Evolutionary conservation across 495 filamentous ascomycete genomes (phyloP).

Genomic region (Talaromyces ruber): DNA sequence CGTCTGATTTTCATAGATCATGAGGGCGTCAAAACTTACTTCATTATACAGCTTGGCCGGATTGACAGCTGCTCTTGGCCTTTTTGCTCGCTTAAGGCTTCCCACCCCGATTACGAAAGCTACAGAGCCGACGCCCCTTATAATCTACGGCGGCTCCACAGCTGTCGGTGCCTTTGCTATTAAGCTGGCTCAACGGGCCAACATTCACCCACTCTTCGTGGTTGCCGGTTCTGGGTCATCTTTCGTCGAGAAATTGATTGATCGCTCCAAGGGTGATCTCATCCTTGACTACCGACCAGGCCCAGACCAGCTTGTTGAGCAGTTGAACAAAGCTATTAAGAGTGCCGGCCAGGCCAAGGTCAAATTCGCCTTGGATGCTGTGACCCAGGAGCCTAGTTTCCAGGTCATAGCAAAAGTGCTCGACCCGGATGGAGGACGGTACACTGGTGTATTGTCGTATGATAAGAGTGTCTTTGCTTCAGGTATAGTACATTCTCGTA

Average conservation of each 20-base stretch:
- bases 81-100: background rate
- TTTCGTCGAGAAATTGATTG: slow-evolving; percentile 52
- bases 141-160: slow-evolving; percentile 60
- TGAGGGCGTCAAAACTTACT: background rate
- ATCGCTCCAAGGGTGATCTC: slow-evolving; percentile 55
- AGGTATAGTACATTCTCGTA: background rate
- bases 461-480: background rate
- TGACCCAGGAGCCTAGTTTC: slow-evolving; percentile 33
- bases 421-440: background rate
- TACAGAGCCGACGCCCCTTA: slow-evolving; percentile 36
- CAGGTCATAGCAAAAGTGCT: background rate
- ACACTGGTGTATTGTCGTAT: slow-evolving; percentile 40
- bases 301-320: slow-evolving; percentile 13
- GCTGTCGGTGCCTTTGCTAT: slow-evolving; percentile 63
- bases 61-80: slow-evolving; percentile 60
- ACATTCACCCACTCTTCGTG: slow-evolving; percentile 49
- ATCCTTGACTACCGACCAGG: slow-evolving; percentile 61
- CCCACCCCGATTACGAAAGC: slow-evolving; percentile 41
- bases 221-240: slow-evolving; percentile 52
- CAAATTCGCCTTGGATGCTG: slow-evolving; percentile 51
- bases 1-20: background rate
- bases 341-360: background rate
- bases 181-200: slow-evolving; percentile 8
- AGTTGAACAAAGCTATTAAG: slow-evolving; percentile 3
- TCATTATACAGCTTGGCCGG: slow-evolving; percentile 49